Evolutionary conservation across 306 rosid genomes (phyloP), one percentile per base, ranked within the genome.

Genomic region (Vicia faba): DNA sequence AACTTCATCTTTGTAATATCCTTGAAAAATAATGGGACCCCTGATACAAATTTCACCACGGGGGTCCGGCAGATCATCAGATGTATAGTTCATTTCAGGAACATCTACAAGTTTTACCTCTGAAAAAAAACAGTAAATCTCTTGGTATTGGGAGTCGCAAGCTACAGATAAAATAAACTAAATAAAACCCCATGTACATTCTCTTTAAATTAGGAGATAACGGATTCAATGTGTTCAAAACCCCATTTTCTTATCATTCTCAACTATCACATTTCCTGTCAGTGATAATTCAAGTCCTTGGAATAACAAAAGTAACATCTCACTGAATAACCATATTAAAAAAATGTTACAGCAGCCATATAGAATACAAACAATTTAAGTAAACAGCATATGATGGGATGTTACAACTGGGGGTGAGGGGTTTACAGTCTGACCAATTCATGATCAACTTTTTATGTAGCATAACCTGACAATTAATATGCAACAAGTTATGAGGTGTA

Each of bases 1-100:
- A 68, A 38, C 80, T 86, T 95, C 99, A 71, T 95, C 97, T 79
- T 88, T 95, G 89, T 75, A 68, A 84, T 95, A 90, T 53, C 99
- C 97, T 53, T 33, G 81, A 79, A 95, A 95, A 81, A 91, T 43
- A 81, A 75, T 78, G 48, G 97, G 99, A 82, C 99, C 99, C 87
- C 99, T 84, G 65, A 88, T 84, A 81, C 99, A 95, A 80, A 95
- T 95, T 88, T 95, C 99, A 68, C 99, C 99, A 62, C 97, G 97
- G 70, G 99, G 96, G 86, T 85, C 69, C 41, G 97, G 97, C 80
- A 70, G 78, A 81, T 95, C 99, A 11, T 85, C 83, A 39, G 96
- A 80, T 49, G 96, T 86, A 81, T 95, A 95, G 81, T 76, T 95
- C 99, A 95, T 95, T 80, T 95, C 97, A 25, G 96, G 95, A 64